Evolutionary conservation across 129 eudicot genomes (phyloP), one percentile per base, ranked within the genome.

Genomic region (Flaveria linearis): DNA sequence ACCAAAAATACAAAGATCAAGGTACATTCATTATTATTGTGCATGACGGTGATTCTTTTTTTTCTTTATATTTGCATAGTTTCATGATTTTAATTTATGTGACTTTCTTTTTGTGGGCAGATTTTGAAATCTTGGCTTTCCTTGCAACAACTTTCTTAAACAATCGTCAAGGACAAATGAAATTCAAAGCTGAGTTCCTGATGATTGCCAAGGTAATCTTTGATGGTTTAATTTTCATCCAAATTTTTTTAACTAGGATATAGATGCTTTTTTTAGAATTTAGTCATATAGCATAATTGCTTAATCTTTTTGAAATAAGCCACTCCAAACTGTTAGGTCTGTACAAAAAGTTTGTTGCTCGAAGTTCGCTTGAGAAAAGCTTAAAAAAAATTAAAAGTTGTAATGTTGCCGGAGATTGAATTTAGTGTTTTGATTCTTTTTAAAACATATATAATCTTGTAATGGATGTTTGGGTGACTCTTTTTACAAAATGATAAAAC

Each of bases 101-200:
- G 30, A 26, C 30, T 26, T 26, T 60, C 26, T 33, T 26, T 51
- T 78, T 52, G 33, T 45, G 49, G 49, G 63, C 84, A 92, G 97
- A 88, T 81, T 81, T 92, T 33, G 97, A 92, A 83, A 92, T 92
- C 52, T 84, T 92, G 76, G 97, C 96, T 81, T 89, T 89, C 97
- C 96, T 41, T 87, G 96, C 87, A 92, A 92, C 76, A 96, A 92
- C 64, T 92, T 92, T 79, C 91, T 81, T 67, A 82, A 85, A 83
- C 97, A 89, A 86, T 96, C 89, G 77, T 93, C 97, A 15, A 93
- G 97, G 82, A 92, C 88, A 64, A 92, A 84, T 81, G 97, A 92
- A 66, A 93, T 87, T 85, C 81, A 92, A 92, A 86, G 97, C 90
- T 13, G 97, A 92, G 81, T 92, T 92, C 78, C 97, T 90, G 8